Percentiles rank a stretch among this genome's conserved stretches.
Evolutionary conservation across 352 stramenopile species (phyloP).

Genomic region (Blastocystis sp.): DNA sequence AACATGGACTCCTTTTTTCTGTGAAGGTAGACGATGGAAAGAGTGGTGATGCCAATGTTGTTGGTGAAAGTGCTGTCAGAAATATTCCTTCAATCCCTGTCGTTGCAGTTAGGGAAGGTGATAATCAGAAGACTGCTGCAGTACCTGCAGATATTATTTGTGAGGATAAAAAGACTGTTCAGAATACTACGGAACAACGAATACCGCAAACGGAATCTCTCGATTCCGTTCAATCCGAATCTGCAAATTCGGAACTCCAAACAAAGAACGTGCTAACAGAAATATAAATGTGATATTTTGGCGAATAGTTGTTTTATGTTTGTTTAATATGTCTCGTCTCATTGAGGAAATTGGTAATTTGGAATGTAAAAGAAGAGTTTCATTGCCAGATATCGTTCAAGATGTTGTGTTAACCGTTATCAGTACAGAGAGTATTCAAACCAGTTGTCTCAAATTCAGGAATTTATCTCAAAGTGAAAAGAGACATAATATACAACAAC

Average conservation of each 20-base stretch:
- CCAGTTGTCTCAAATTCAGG: neutral
- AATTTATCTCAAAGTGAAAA: neutral
- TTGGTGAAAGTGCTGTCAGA: neutral
- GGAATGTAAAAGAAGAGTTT: neutral
- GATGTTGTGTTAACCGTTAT: neutral
- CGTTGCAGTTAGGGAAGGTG: neutral
- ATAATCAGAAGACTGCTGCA: neutral
- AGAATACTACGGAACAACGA: neutral
- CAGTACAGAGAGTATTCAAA: neutral
- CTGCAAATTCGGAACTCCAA: neutral
- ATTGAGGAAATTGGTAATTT: slow-evolving; percentile 5
- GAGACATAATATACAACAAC: neutral
- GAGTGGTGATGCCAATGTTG: neutral
- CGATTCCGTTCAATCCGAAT: neutral
- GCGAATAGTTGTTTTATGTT: slow-evolving; percentile 18
- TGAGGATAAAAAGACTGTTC: neutral
- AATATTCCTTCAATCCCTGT: neutral
- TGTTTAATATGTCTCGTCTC: slow-evolving; percentile 3
- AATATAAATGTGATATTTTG: too few species aligned
- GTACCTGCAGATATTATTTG: neutral
- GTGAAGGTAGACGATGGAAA: neutral
- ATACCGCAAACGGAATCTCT: neutral
- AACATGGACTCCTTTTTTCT: neutral
- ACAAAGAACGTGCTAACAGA: too few species aligned
- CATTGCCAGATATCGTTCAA: neutral